Evolutionary conservation across 139 green algal genomes (phyloP).

Genomic region (Micromonas pusilla): DNA sequence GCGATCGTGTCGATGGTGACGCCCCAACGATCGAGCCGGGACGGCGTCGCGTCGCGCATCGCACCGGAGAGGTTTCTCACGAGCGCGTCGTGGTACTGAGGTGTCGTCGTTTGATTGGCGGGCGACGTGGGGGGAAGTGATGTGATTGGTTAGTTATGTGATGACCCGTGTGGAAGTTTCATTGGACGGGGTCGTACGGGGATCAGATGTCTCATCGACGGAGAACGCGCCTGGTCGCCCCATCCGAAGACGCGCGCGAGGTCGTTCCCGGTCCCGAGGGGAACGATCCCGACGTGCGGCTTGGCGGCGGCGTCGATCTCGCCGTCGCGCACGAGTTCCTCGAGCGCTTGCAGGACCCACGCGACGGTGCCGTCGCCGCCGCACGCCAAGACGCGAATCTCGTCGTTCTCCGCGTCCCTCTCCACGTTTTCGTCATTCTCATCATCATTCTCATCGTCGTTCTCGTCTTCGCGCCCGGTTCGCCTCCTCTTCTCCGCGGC

Average conservation of each 20-base stretch:
- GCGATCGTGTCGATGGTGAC: not conserved
- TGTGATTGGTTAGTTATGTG: too few relatives aligned
- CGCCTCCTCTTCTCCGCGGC: too few relatives aligned
- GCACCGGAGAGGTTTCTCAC: conserved; percentile 3
- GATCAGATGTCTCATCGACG: too few relatives aligned
- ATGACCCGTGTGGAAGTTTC: too few relatives aligned
- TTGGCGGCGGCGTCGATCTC: not conserved
- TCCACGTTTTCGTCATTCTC: too few relatives aligned
- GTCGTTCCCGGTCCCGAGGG: conserved; percentile 32
- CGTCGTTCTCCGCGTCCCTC: not conserved
- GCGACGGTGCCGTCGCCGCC: conserved; percentile 27
- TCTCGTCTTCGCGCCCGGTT: too few relatives aligned
- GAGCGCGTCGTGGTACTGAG: conserved; percentile 9
- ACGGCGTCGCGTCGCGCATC: not conserved
- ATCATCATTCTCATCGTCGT: too few relatives aligned
- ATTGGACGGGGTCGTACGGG: too few relatives aligned
- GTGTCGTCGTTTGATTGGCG: too few relatives aligned
- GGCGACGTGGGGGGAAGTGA: too few relatives aligned
- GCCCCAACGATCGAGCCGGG: not conserved
- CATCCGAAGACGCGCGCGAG: conserved; percentile 28
- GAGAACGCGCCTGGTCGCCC: not conserved
- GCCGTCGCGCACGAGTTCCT: not conserved
- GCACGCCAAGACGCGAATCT: conserved; percentile 17
- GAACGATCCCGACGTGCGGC: conserved; percentile 18
- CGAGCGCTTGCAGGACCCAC: conserved; percentile 16